These are phyloP conservation scores for Acrocalymma vagum DNA, from an alignment of 2,329 filamentous ascomycete species.

Conservation along the genomic window DNA sequence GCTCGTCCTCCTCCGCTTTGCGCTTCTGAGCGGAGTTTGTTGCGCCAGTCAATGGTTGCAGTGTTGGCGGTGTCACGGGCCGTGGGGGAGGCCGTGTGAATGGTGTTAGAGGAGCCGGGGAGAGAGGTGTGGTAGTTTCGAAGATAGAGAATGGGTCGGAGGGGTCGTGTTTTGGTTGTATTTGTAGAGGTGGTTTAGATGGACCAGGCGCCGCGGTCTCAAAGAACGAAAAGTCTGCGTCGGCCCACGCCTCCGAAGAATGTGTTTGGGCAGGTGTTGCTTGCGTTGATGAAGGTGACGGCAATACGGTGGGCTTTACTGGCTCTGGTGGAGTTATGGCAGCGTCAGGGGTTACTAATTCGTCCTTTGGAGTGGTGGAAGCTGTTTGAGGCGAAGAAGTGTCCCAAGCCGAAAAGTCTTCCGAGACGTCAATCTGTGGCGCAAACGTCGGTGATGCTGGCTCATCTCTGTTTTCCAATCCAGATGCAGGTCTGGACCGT, in stretches of 20 bases:
- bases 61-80: conserved; percentile 19
- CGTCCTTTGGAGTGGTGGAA: conserved; percentile 3
- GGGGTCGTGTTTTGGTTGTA: conserved; percentile 10
- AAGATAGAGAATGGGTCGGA: conserved; percentile 37
- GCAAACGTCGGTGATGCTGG: neutral
- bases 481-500: neutral
- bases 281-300: conserved; percentile 10
- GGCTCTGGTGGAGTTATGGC: conserved; percentile 2
- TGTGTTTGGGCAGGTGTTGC: conserved; percentile 17
- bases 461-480: conserved; percentile 9
- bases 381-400: neutral
- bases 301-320: conserved; percentile 12
- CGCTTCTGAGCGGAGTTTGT: conserved; percentile 32
- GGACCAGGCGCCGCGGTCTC: conserved; percentile 28
- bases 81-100: conserved; percentile 29
- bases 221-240: conserved; percentile 39
- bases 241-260: conserved; percentile 22
- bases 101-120: conserved; percentile 18
- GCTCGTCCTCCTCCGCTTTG: conserved; percentile 38
- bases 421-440: neutral
- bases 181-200: conserved; percentile 4
- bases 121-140: conserved; percentile 17
- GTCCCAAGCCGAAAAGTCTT: conserved; percentile 8
- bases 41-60: conserved; percentile 33
- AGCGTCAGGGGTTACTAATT: neutral